phyloP scores from a whole-genome alignment of 176 grass and related monocot species.

The Elymus sibiricus region DNA sequence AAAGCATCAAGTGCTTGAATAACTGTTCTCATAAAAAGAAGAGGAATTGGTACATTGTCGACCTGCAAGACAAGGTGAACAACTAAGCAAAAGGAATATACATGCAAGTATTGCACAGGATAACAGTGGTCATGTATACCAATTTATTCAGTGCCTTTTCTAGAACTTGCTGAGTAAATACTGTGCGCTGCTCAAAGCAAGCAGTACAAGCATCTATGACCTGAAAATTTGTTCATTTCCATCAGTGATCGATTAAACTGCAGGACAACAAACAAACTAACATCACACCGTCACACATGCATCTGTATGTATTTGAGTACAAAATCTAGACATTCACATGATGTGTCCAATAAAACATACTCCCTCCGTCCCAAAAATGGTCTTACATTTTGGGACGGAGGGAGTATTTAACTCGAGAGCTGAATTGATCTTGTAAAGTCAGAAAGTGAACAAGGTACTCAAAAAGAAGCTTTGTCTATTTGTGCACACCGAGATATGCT shows the following conservation, averaged over 20 bases:
- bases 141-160: slow-evolving; percentile 86
- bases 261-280: background rate
- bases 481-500: background rate
- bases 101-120: background rate
- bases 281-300: background rate
- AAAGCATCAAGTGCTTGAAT: slow-evolving; percentile 99
- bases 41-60: slow-evolving; percentile 83
- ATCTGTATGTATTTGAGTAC: background rate
- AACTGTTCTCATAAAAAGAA: slow-evolving; percentile 98
- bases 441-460: background rate
- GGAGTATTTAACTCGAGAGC: background rate
- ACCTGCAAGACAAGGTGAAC: slow-evolving; percentile 50
- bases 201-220: slow-evolving; percentile 93
- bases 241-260: slow-evolving; percentile 21
- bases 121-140: slow-evolving; percentile 42
- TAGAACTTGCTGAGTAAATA: slow-evolving; percentile 99
- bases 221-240: slow-evolving; percentile 48
- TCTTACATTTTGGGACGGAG: no score
- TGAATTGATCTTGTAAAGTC: background rate
- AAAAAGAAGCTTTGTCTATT: background rate
- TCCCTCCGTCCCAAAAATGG: no score
- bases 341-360: background rate
- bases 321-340: background rate
- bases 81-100: slow-evolving; percentile 22
- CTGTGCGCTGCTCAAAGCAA: slow-evolving; percentile 95